Evolutionary conservation across 192 early-diverging fungal species (phyloP), one percentile per base, ranked within the genome.

Genomic region (Obelidium mucronatum): DNA sequence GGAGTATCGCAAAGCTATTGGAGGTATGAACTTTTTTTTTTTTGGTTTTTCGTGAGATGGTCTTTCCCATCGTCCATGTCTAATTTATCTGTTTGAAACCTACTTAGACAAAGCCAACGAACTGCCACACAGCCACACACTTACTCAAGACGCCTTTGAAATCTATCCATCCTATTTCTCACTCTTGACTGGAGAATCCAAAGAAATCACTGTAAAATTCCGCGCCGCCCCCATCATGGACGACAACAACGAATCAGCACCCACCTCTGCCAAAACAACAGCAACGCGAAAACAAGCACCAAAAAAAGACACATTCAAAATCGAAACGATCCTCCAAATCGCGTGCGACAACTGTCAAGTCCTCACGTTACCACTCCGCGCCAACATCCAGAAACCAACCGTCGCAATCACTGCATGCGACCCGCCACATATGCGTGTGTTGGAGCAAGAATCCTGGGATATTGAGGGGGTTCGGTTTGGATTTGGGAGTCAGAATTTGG

Each of bases 291-390:
- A 58, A 60, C 58, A 68, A 13, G 26, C 35, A 22, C 13, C n/a
- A n/a, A n/a, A n/a, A n/a, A n/a, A n/a, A n/a, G n/a, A n/a, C 13
- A 77, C 65, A 11, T 61, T 75, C 1, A 33, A 48, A 17, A 79
- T 80, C 39, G 69, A 72, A 59, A 68, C 64, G 15, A 55, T 68
- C 3, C 53, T 87, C 52, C 71, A 76, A 37, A 75, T 85, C 31
- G 83, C 82, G 2, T 87, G 86, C 59, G 86, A 87, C 66, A 87
- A 87, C 60, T 84, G 81, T 59, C 76, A 83, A 40, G 69, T 82
- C 15, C 40, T 81, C 33, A 61, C 75, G 39, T 75, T 83, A 22
- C 81, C 81, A 28, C 11, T 87, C 37, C 36, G 33, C 2, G 86
- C 77, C 28, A 62, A 78, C 5, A 70, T 81, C 37, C 81, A 87